Conservation (phyloP, 208 protist species). For the Acanthamoeba triangularis region DNA sequence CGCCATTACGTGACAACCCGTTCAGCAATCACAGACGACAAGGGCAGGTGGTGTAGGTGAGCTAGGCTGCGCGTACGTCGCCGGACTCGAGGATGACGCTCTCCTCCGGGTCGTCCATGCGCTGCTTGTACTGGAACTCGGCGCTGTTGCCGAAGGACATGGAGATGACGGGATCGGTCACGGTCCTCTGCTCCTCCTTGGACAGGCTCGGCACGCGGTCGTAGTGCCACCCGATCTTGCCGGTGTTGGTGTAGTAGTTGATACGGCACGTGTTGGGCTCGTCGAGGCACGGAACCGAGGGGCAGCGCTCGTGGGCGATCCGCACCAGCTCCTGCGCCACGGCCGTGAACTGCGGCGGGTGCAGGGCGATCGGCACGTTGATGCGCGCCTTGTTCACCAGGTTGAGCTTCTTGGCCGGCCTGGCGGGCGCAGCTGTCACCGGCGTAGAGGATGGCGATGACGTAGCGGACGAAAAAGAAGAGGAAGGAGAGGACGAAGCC, state of each 20-base stretch:
- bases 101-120: neutral
- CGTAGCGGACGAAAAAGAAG: neutral
- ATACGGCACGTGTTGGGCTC: conserved; percentile 67
- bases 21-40: neutral
- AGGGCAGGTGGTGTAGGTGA: neutral
- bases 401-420: conserved; percentile 28
- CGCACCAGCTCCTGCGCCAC: conserved; percentile 50
- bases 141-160: conserved; percentile 73
- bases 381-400: conserved; percentile 63
- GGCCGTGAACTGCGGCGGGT: conserved; percentile 3
- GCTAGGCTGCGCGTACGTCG: neutral
- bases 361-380: conserved; percentile 60
- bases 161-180: conserved; percentile 54
- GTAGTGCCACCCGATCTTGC: conserved; percentile 62
- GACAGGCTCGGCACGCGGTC: conserved; percentile 34
- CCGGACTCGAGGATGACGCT: conserved; percentile 62
- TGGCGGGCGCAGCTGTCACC: neutral
- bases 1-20: neutral
- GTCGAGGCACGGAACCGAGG: conserved; percentile 16
- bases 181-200: conserved; percentile 10
- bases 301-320: conserved; percentile 18
- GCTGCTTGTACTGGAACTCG: conserved; percentile 17
- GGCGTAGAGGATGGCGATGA: neutral
- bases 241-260: conserved; percentile 65
- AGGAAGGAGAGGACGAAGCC: neutral